Conservation (phyloP, 1,284 basidiomycete species). For the Cryptococcus depauperatus region DNA sequence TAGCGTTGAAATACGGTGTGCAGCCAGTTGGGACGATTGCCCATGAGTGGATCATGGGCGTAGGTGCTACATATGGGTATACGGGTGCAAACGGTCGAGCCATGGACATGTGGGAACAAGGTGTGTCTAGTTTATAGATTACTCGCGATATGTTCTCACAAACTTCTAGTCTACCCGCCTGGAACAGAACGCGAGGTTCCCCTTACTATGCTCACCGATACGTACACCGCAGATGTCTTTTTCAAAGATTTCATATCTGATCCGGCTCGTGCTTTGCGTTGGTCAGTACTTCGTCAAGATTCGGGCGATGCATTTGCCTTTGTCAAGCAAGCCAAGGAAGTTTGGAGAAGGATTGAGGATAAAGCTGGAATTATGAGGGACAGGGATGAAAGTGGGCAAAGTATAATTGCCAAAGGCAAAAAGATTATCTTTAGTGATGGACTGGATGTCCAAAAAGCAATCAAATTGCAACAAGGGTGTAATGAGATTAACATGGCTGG, state of each 20-base stretch:
- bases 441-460: slow-evolving; percentile 61
- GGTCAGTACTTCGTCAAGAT: slow-evolving; percentile 83
- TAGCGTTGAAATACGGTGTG: slow-evolving; percentile 66
- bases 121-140: slow-evolving; percentile 14
- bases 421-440: slow-evolving; percentile 74
- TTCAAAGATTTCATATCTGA: slow-evolving; percentile 64
- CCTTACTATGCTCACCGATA: slow-evolving; percentile 79
- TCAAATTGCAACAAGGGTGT: slow-evolving; percentile 62
- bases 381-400: slow-evolving; percentile 54
- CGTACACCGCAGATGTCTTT: slow-evolving; percentile 77
- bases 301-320: slow-evolving; percentile 77
- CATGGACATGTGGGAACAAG: slow-evolving; percentile 72
- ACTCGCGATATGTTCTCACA: not conserved
- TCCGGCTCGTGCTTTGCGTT: slow-evolving; percentile 56
- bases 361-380: slow-evolving; percentile 42
- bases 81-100: slow-evolving; percentile 63
- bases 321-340: slow-evolving; percentile 60
- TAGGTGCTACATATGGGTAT: slow-evolving; percentile 76
- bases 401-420: slow-evolving; percentile 59
- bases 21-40: slow-evolving; percentile 75
- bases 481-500: slow-evolving; percentile 66
- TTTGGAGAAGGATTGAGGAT: slow-evolving; percentile 47
- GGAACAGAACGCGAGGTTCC: slow-evolving; percentile 46
- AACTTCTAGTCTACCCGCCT: slow-evolving; percentile 53
- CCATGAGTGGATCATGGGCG: slow-evolving; percentile 94